Base-by-base conservation (phyloP, 352 stramenopile genomes). In the Pythium monospermum region DNA sequence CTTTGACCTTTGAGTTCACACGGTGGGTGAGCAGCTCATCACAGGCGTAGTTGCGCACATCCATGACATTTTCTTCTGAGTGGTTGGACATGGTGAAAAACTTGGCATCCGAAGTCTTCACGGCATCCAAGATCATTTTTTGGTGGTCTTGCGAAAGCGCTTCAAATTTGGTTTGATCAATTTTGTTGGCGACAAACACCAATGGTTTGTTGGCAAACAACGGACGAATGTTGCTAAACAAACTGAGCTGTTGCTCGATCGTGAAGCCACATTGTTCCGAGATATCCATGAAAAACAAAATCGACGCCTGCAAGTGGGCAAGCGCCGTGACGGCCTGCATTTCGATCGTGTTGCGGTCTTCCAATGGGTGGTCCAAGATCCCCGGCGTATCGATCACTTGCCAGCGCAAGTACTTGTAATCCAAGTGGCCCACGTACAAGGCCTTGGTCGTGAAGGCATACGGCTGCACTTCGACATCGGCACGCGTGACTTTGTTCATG, bases 401-500 rank as follows among this genome's bases (percentile, higher is more conserved):
- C 96, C 96, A 99, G 32, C 96, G 88, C 54, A 99, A 76, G 73
- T 99, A 99, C 71, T 98, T 97, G 85, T 99, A 99, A 82, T 99
- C 97, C 66, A 98, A 95, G 76, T 99, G 97, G 47, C 97, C 97
- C 8, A 99, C 96, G 76, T 99, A 99, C 58, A 99, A 74, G 41
- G 92, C 96, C 84, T 99, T 99, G 65, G 97, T 99, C 25, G 97
- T 99, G 68, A 99, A 99, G 4, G 97, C 97, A 72, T 95, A 95
- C 6, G 97, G 97, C 75, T 99, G 97, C 35, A 99, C 97, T 57
- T 99, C 97, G 26, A 99, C 97, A 59, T 99, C 97, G 19, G 97
- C 97, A 26, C 96, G 76, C 13, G 97, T 99, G 38, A 99, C 97
- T 76, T 99, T 99, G 87, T 99, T 99, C 97, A 99, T 99, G 73